These are phyloP conservation scores for Globisporangium takayamanum DNA, from an alignment of 352 stramenopile genomes.

Conservation along the genomic window DNA sequence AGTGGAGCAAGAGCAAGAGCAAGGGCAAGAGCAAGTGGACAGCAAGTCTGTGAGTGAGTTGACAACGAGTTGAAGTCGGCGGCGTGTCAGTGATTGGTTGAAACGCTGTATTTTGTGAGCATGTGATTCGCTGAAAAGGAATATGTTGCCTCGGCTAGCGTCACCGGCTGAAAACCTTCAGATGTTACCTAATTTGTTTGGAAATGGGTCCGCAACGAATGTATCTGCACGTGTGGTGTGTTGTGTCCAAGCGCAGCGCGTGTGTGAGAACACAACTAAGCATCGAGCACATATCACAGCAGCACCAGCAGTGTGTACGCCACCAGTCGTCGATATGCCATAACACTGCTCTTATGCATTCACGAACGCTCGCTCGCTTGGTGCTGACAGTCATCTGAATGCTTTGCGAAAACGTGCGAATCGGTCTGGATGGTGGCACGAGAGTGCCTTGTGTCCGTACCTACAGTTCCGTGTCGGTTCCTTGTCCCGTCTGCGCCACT, in stretches of 20 bases:
- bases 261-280: no score
- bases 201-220: no score
- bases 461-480: constrained; percentile 4
- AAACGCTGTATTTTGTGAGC: neutral
- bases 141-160: neutral
- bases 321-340: no score
- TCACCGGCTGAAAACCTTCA: neutral
- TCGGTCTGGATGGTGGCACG: neutral
- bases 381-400: neutral
- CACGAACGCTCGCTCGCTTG: no score
- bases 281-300: no score
- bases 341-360: no score
- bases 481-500: neutral
- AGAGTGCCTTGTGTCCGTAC: constrained; percentile 2
- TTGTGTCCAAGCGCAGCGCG: no score
- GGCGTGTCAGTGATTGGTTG: no score
- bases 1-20: neutral
- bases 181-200: neutral
- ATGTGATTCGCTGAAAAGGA: neutral
- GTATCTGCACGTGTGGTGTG: neutral
- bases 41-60: no score
- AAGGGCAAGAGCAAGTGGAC: no score
- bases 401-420: neutral
- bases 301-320: no score
- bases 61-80: no score